phyloP scores from a whole-genome alignment of 768 basidiomycete genomes.

The Hypholoma fasciculare region DNA sequence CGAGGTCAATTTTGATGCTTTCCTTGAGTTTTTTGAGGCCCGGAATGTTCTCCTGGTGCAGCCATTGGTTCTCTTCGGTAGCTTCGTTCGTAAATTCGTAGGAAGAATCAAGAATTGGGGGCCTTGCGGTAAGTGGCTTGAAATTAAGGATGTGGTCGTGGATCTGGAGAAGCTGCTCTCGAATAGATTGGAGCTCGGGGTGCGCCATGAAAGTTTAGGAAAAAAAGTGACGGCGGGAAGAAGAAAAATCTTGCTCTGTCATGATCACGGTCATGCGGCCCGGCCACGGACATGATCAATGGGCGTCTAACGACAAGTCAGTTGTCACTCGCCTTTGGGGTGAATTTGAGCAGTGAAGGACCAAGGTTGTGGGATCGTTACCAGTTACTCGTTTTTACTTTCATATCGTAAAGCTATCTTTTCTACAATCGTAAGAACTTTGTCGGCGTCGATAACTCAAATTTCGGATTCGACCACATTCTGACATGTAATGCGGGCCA shows the following conservation, averaged over 20 bases:
- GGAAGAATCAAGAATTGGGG: slow-evolving; percentile 49
- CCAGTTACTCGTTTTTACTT: too few relatives aligned
- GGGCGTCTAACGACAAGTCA: too few relatives aligned
- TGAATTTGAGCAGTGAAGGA: too few relatives aligned
- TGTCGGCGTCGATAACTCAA: too few relatives aligned
- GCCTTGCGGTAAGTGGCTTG: slow-evolving; percentile 34
- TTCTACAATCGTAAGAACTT: too few relatives aligned
- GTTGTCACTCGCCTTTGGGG: too few relatives aligned
- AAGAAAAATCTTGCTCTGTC: not conserved
- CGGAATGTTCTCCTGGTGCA: slow-evolving; percentile 41
- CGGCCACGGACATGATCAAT: too few relatives aligned
- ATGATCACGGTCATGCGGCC: not conserved
- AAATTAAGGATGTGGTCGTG: slow-evolving; percentile 36
- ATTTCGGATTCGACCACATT: too few relatives aligned
- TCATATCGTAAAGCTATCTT: too few relatives aligned
- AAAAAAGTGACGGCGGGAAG: not conserved
- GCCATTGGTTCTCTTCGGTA: slow-evolving; percentile 40
- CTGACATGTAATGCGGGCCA: too few relatives aligned
- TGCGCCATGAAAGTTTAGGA: slow-evolving; percentile 18
- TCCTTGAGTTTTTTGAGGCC: slow-evolving; percentile 48
- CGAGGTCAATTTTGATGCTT: slow-evolving; percentile 43
- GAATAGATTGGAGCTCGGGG: slow-evolving; percentile 31
- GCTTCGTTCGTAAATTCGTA: slow-evolving; percentile 29
- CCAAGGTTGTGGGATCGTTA: too few relatives aligned
- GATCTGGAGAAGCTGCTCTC: slow-evolving; percentile 29